A percentile compares a stretch with the other conserved stretches of the same genome.
phyloP scores from a whole-genome alignment of 139 green algal genomes.

The Chlorokybus atmophyticus region DNA sequence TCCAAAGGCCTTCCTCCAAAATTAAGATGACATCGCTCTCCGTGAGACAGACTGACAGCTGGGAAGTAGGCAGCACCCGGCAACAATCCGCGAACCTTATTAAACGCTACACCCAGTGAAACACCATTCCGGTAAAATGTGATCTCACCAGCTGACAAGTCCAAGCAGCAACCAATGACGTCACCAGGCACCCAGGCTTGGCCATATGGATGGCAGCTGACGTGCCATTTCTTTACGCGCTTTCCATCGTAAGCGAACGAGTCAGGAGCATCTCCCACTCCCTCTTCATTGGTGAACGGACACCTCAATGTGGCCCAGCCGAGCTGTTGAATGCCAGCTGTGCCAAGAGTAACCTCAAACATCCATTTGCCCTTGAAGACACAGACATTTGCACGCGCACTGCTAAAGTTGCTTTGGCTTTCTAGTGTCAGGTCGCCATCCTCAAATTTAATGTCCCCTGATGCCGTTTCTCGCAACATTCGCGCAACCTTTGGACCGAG shows the following conservation, averaged over 20 bases:
- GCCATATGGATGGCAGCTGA: slow-evolving; percentile 55
- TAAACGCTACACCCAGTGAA: slow-evolving; percentile 63
- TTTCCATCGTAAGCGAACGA: slow-evolving; percentile 74
- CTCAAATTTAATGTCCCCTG: slow-evolving; percentile 4
- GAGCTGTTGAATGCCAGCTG: slow-evolving; percentile 65
- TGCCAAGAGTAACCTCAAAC: slow-evolving; percentile 73
- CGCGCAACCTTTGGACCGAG: too few relatives aligned
- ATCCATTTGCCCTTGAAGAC: slow-evolving; percentile 48
- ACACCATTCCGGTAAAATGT: slow-evolving; percentile 70
- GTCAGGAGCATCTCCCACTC: slow-evolving; percentile 74
- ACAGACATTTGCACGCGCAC: slow-evolving; percentile 47
- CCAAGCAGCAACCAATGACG: slow-evolving; percentile 71
- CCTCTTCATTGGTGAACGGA: slow-evolving; percentile 80
- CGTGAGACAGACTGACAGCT: slow-evolving; percentile 58
- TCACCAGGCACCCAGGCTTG: slow-evolving; percentile 58
- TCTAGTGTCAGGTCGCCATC: slow-evolving; percentile 9
- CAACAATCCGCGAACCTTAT: slow-evolving; percentile 28
- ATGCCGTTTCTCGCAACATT: too few relatives aligned
- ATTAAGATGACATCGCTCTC: slow-evolving; percentile 64
- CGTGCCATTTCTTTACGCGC: slow-evolving; percentile 68
- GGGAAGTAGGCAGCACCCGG: slow-evolving; percentile 58
- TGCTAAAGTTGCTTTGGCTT: slow-evolving; percentile 46
- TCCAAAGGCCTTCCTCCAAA: slow-evolving; percentile 58
- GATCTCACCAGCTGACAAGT: slow-evolving; percentile 61
- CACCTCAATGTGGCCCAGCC: slow-evolving; percentile 69